Base-by-base conservation (phyloP, 2,329 filamentous ascomycete species). In the Lachnellula suecica region DNA sequence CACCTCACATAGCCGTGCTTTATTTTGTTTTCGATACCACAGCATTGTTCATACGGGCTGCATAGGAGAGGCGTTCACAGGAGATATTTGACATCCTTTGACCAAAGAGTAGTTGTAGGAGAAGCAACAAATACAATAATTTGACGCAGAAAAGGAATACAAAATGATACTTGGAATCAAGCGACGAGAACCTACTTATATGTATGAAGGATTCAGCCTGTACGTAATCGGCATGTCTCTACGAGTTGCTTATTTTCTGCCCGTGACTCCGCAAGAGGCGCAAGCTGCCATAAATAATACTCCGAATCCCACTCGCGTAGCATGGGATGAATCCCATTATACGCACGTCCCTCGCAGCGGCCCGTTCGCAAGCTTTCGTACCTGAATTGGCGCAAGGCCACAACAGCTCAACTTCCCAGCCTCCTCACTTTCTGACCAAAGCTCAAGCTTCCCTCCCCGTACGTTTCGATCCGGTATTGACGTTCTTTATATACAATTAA, bases 11-110 rank as follows among this genome's bases (percentile, higher is more conserved):
- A n/a, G 24, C 19, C 20, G 19, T 31, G 20, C 47, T 38, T 49
- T 43, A 43, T 15, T 23, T 23, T 45, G 23, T 45, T 34, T 45
- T 51, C 41, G 56, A 60, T 57, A 59, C 52, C 52, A 55, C 24
- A 38, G 48, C 24, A 53, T 52, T 19, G 42, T 44, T 24, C 22
- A 23, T 40, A n/a, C 40, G 24, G 25, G 17, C 20, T 44, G 27
- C 7, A 29, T 19, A 40, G 47, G 44, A 49, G 27, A 41, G 34
- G 50, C 23, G 49, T 51, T 51, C 38, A 15, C 20, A 22, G 25
- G 22, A 24, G n/a, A n/a, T n/a, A n/a, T n/a, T n/a, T n/a, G n/a
- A n/a, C n/a, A n/a, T n/a, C n/a, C n/a, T n/a, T n/a, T n/a, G n/a
- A n/a, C n/a, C n/a, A n/a, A n/a, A n/a, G n/a, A n/a, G n/a, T n/a